These are phyloP conservation scores for Plasmodium yoelii DNA, from an alignment of 169 alveolate genomes.

Conservation along the genomic window DNA sequence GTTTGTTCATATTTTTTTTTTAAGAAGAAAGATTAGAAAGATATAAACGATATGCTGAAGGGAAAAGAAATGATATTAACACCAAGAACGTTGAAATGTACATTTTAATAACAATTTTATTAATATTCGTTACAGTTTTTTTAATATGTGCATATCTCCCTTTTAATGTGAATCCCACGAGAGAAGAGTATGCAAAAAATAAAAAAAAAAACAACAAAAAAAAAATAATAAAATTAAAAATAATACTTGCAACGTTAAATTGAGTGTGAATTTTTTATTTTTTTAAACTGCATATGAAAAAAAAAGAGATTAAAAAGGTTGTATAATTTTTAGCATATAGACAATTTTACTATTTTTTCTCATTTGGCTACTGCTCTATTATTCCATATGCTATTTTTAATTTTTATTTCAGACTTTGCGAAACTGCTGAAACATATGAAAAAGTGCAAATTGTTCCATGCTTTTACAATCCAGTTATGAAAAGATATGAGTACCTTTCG, in stretches of 20 bases:
- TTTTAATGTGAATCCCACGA: background rate
- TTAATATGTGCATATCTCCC: constrained; percentile 44
- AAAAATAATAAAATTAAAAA: background rate
- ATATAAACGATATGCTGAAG: constrained; percentile 55
- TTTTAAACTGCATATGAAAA: no score
- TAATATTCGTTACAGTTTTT: constrained; percentile 27
- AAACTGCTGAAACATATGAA: constrained; percentile 6
- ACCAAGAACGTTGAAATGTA: constrained; percentile 25
- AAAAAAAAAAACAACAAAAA: background rate
- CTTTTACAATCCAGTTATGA: constrained; percentile 54
- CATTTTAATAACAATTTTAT: constrained; percentile 21
- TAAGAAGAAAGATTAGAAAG: constrained; percentile 48
- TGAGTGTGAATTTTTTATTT: background rate
- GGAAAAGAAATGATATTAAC: constrained; percentile 32
- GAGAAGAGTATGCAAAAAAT: constrained; percentile 29
- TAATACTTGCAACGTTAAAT: background rate
- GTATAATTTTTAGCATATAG: no score
- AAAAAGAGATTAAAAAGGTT: no score
- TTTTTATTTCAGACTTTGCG: constrained; percentile 19
- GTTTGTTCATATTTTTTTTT: background rate
- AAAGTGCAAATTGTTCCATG: constrained; percentile 27
- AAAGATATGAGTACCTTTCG: constrained; percentile 35
- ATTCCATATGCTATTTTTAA: background rate
- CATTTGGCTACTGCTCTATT: no score
- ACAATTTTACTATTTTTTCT: no score